Conservation (phyloP, 805 yeast genomes). For the Clavispora asparagi region DNA sequence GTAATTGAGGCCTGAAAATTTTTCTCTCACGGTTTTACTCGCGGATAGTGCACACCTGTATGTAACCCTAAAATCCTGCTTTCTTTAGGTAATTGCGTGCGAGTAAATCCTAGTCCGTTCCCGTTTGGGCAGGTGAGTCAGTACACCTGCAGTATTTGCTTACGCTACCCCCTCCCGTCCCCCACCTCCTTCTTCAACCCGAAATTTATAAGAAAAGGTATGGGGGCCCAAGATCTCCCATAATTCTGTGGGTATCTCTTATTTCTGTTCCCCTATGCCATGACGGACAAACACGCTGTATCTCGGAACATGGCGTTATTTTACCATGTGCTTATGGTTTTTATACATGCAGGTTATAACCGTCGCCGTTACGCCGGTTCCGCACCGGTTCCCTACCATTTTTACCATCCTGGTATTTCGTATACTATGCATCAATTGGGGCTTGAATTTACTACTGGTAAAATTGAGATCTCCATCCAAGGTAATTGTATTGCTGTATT, state of each 20-base stretch:
- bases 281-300: too few species aligned
- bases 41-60: neutral
- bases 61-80: neutral
- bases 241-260: too few species aligned
- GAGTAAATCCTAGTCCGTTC: neutral
- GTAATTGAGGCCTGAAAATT: constrained; percentile 7
- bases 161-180: neutral
- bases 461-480: too few species aligned
- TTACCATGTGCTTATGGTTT: too few species aligned
- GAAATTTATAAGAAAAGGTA: too few species aligned
- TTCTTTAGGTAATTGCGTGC: neutral
- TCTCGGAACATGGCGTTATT: too few species aligned
- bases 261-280: too few species aligned
- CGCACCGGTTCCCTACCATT: neutral
- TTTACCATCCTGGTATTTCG: too few species aligned
- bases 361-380: neutral
- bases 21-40: neutral
- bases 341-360: neutral
- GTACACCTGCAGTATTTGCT: neutral
- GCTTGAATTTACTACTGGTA: too few species aligned
- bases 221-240: too few species aligned
- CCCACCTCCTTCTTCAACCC: neutral
- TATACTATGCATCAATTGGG: too few species aligned
- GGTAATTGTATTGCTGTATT: too few species aligned
- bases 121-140: constrained; percentile 6